These are phyloP conservation scores for Arachnomyces sp. DNA, from an alignment of 2,329 filamentous ascomycete species.

Conservation along the genomic window DNA sequence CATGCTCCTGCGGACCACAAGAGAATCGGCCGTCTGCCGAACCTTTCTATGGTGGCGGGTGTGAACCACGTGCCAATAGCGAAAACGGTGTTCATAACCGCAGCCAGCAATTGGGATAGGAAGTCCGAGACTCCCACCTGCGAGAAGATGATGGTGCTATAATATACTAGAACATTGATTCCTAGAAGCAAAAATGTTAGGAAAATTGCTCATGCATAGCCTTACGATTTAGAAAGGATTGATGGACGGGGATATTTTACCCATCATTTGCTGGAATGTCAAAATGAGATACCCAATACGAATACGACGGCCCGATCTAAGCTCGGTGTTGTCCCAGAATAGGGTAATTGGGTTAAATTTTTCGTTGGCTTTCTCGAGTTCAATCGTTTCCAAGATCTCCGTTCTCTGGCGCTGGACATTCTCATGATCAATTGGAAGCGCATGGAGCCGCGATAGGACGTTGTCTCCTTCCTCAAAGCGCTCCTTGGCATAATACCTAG, in stretches of 20 bases:
- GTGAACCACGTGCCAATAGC: constrained; percentile 20
- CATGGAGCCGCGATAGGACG: no score
- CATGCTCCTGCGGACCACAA: constrained; percentile 2
- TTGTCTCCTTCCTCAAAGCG: no score
- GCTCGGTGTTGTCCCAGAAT: constrained; percentile 29
- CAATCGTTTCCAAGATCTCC: constrained; percentile 21
- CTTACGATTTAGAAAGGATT: no score
- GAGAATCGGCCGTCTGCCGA: constrained; percentile 18
- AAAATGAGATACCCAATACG: constrained; percentile 31
- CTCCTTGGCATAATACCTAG: constrained; percentile 18
- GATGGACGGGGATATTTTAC: constrained; percentile 1
- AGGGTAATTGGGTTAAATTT: constrained; percentile 17
- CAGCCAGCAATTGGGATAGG: constrained; percentile 18
- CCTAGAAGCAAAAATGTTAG: constrained; percentile 51
- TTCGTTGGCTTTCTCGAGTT: constrained; percentile 18
- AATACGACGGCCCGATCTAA: constrained; percentile 29
- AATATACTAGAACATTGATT: constrained; percentile 27
- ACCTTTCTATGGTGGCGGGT: constrained; percentile 23
- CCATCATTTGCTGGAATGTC: constrained; percentile 19
- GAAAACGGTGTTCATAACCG: constrained; percentile 21
- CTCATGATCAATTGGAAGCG: no score
- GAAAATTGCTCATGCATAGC: no score
- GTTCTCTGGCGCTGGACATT: constrained; percentile 16
- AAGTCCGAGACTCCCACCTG: constrained; percentile 20
- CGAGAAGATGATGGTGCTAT: constrained; percentile 24